Evolutionary conservation across 495 filamentous ascomycete species (phyloP).

Genomic region (Penicillium paxilli): DNA sequence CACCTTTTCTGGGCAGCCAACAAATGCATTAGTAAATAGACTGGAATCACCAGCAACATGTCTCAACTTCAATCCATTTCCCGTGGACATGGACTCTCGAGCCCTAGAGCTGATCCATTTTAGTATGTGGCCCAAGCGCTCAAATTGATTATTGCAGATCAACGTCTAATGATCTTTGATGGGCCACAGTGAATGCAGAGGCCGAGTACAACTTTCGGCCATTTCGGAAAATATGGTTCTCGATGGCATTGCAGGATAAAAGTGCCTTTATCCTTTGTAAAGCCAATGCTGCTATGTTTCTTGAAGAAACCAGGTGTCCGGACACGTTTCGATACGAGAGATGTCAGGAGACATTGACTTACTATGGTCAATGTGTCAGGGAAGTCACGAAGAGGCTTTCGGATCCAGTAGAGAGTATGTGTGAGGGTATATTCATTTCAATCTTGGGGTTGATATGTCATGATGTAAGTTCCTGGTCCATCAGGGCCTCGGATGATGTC

Average conservation of each 20-base stretch:
- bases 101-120: conserved; percentile 15
- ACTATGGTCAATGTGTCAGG: conserved; percentile 12
- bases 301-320: conserved; percentile 14
- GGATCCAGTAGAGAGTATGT: conserved; percentile 9
- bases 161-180: not conserved
- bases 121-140: conserved; percentile 5
- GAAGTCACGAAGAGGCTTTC: conserved; percentile 12
- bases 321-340: conserved; percentile 15
- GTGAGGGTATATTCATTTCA: conserved; percentile 14
- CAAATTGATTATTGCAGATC: not conserved
- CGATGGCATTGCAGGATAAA: conserved; percentile 19
- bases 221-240: conserved; percentile 25
- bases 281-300: conserved; percentile 28
- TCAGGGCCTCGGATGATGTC: not conserved
- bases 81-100: conserved; percentile 7
- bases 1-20: conserved; percentile 7
- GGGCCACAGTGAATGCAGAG: conserved; percentile 18
- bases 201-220: conserved; percentile 21
- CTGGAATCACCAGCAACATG: not conserved
- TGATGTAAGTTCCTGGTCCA: conserved; percentile 7
- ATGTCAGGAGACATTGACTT: conserved; percentile 12
- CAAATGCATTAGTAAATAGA: not conserved
- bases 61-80: conserved; percentile 7
- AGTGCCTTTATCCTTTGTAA: conserved; percentile 21
- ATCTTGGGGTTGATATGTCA: conserved; percentile 20